A percentile compares a stretch with the other conserved stretches of the same genome.
Conservation (phyloP, 495 filamentous ascomycete species). For the Penicillium roqueforti region DNA sequence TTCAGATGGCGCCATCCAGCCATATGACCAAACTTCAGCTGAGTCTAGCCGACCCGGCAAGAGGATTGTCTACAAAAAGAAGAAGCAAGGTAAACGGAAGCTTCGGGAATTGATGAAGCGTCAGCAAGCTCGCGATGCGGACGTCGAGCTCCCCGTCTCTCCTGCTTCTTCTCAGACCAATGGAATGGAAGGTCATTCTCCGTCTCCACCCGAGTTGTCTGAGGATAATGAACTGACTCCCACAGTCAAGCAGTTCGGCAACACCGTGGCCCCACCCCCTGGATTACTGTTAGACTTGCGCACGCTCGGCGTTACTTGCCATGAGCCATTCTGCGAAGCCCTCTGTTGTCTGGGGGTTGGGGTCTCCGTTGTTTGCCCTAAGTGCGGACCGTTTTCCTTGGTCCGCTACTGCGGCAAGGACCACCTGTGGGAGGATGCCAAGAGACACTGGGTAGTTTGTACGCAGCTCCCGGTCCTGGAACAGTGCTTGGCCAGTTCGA, state of each 20-base stretch:
- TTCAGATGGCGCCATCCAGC: background rate
- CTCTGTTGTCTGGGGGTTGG: constrained; percentile 52
- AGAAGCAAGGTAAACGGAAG: background rate
- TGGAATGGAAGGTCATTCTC: background rate
- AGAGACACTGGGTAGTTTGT: constrained; percentile 34
- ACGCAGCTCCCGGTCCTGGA: constrained; percentile 16
- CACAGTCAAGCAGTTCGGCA: background rate
- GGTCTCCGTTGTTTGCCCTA: constrained; percentile 34
- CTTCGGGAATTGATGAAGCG: background rate
- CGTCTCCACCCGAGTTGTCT: background rate
- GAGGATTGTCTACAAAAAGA: background rate
- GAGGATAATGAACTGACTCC: background rate
- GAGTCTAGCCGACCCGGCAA: background rate
- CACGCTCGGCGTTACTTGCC: constrained; percentile 26
- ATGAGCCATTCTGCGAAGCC: constrained; percentile 27
- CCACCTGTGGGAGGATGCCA: constrained; percentile 36
- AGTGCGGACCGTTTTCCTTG: constrained; percentile 41
- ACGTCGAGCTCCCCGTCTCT: background rate
- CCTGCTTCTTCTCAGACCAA: background rate
- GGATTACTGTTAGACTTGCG: constrained; percentile 21
- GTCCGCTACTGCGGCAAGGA: constrained; percentile 39
- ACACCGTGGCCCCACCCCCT: background rate
- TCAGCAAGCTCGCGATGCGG: background rate
- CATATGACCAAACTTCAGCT: background rate
- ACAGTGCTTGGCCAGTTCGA: constrained; percentile 13